Evolutionary conservation across 441 rosid species (phyloP), one percentile per base, ranked within the genome.

Genomic region (Erodium moschatum): DNA sequence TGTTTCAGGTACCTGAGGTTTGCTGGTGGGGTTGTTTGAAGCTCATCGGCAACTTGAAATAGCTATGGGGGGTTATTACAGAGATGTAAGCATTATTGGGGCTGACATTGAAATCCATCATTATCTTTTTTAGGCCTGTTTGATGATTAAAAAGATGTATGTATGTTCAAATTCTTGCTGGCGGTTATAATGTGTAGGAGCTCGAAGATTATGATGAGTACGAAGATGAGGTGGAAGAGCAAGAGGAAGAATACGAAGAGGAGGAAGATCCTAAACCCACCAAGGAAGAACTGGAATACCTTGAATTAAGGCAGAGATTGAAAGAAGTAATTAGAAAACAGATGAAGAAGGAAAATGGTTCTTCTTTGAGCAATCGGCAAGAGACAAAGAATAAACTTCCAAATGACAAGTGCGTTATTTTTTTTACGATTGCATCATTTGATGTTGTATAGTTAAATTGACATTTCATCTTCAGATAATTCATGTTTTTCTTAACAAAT

Each of bases 121-220:
- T 24, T 24, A 24, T 24, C 27, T 24, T 24, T 24, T 24, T 24
- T 24, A 24, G 0, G 27, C 1, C 27, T 24, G 27, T 24, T 24
- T 24, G 27, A 24, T 24, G 27, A 24, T 24, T 24, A 24, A 24
- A 24, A 24, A 24, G 27, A 24, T 24, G 27, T 12, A 12, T 48
- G 12, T 4, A 46, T 46, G n/a, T 10, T 11, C 1, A 46, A 10
- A 11, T 12, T 46, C 13, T 46, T 11, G 9, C 13, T 46, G 52
- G 3, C 52, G 9, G 52, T 10, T 46, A 10, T 48, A 13, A 48
- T 48, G 16, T 48, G 5, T 74, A 90, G 98, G 97, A 84, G 18
- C 70, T 78, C 79, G 97, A 83, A 18, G 91, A 83, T 15, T 85
- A 89, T 72, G 86, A 85, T 77, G 94, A 87, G 13, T 92, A 90